Base-by-base conservation (phyloP, 148 eudicot genomes). In the Amaranthus palmeri region DNA sequence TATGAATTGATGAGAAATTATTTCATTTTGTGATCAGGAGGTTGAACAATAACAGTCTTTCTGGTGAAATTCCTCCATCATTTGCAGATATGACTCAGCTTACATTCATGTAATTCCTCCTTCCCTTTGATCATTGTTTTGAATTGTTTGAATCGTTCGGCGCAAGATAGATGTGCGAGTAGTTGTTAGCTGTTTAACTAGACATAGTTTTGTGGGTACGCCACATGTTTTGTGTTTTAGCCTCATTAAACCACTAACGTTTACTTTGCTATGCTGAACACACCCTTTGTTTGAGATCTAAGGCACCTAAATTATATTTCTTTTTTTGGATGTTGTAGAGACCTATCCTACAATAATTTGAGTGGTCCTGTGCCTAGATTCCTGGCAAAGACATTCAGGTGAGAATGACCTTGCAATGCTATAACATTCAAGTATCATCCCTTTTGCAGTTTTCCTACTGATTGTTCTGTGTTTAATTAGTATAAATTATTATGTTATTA, bases 281-380 rank as follows among this genome's bases (percentile, higher is more conserved):
- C 62, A 8, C 10, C 15, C 60, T 59, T 41, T 49, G 52, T n/a
- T 57, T 46, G 42, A 18, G 5, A 63, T 42, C 18, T 57, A 62
- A 5, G 50, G 41, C 50, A n/a, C 8, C 64, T 43, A 12, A 42
- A n/a, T 4, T 42, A 10, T 53, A n/a, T 65, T 8, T n/a, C 65
- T 66, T n/a, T 60, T 60, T 71, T 40, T 52, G 51, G 56, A 53
- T 80, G 67, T 81, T 78, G 8, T 72, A 95, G 98, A 82, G 98
- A 95, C 81, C 74, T 95, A 83, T 89, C 97, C 77, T 88, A 82
- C 87, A 95, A 95, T 72, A 85, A 91, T 82, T 79, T 95, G 83
- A 95, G 87, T 79, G 98, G 90, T 69, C 97, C 98, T 67, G 87
- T 91, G 18, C 97, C 98, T 72, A 83, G 84, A 74, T 81, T 91